Conservation (phyloP, 1,139 yeast genomes). For the Ogataea hybrid region DNA sequence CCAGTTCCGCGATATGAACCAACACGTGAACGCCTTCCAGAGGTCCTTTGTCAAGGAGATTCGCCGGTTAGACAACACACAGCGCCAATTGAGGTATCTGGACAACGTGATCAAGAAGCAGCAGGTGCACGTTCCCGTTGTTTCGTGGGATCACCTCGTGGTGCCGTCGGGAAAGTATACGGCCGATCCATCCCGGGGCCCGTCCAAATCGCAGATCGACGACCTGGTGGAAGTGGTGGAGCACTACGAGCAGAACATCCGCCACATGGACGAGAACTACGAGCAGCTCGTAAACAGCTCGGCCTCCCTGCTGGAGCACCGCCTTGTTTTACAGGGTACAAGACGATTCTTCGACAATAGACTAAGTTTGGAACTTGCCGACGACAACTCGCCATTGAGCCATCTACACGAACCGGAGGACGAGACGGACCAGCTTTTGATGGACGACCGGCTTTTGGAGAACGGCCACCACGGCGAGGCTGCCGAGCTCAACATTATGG, state of each 20-base stretch:
- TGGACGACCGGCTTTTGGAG: too few relatives aligned
- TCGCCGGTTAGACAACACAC: constrained; percentile 61
- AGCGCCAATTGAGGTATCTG: constrained; percentile 52
- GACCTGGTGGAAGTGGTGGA: constrained; percentile 39
- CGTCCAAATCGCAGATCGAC: constrained; percentile 41
- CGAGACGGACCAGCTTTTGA: too few relatives aligned
- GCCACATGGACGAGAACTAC: constrained; percentile 43
- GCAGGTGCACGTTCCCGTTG: constrained; percentile 22
- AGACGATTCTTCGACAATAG: too few relatives aligned
- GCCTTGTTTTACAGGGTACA: too few relatives aligned
- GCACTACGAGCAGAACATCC: constrained; percentile 42
- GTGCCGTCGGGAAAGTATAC: constrained; percentile 18
- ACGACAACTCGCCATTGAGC: too few relatives aligned
- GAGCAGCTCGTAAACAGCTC: constrained; percentile 38
- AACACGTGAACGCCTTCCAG: constrained; percentile 77
- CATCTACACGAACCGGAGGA: too few relatives aligned
- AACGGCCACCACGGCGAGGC: too few relatives aligned
- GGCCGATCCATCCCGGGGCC: constrained; percentile 17
- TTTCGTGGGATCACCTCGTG: constrained; percentile 27
- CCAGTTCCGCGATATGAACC: constrained; percentile 88
- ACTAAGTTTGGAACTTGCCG: too few relatives aligned
- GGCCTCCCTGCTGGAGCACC: too few relatives aligned
- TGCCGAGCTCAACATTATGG: too few relatives aligned
- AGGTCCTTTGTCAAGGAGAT: constrained; percentile 83
- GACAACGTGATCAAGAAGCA: constrained; percentile 31